Base-by-base conservation (phyloP, 2,329 filamentous ascomycete species). In the Cladosporium velox region DNA sequence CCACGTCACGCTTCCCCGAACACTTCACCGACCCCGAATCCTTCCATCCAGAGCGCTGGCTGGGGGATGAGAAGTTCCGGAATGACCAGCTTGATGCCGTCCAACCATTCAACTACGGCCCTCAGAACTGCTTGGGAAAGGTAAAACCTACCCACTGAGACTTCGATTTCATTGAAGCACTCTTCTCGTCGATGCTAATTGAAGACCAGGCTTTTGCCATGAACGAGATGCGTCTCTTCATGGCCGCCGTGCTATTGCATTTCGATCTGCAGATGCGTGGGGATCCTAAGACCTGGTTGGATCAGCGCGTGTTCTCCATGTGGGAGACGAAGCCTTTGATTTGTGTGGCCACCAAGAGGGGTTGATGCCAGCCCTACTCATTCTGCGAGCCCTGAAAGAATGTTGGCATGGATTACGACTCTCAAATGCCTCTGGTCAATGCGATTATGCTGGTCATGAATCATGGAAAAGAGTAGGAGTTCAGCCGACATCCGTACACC, bases 151-250 rank as follows among this genome's bases (percentile, higher is more conserved):
- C 12, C 11, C 49, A 52, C 49, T 4, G 28, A 54, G 8, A 54
- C n/a, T 47, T 47, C n/a, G 7, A 47, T 12, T 5, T 7, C 3
- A 21, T 47, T 21, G n/a, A 47, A 21, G n/a, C 21, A 21, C 3
- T 21, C 41, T 32, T 1, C 18, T 21, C 14, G 2, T 58, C 11
- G 32, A 21, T 58, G 21, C n/a, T 58, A 2, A 38, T 30, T 32
- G 28, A 21, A 3, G 12, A 32, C 38, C 35, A 61, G 59, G 35
- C n/a, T 10, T 70, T 80, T 24, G 78, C 78, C 2, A 78, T 74
- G 66, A 72, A 75, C 59, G 78, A 81, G 66, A 75, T 78, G 68
- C 70, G 75, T 3, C 58, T 81, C 2, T 71, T 79, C 0, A 70
- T 82, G 26, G 72, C 78, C 11, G 74, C 74, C 18, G 49, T 79